Evolutionary conservation across 176 grass and related monocot species (phyloP), one percentile per base, ranked within the genome.

Genomic region (Juncus effusus): DNA sequence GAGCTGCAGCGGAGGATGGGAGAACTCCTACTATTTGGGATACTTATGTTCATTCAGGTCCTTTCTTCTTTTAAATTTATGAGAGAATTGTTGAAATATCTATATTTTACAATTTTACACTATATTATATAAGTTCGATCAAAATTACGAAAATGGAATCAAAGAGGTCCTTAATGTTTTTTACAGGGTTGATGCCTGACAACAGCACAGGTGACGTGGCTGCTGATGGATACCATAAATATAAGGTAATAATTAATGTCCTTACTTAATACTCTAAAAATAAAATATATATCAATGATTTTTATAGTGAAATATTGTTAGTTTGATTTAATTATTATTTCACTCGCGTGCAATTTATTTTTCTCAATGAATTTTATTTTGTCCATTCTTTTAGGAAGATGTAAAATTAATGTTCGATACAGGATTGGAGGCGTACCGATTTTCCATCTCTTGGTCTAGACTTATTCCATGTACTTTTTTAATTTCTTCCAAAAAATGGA

Each of bases 361-460:
- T 28, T 28, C 19, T 28, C 19, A 28, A 28, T 28, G 19, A 28
- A 28, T 28, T 28, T 28, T 28, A 28, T 28, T 28, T 28, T 28
- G 19, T 28, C 19, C 9, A 47, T 47, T 74, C 54, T 75, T 67
- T 77, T 66, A 92, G 88, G 81, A 87, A 58, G 88, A 87, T 79
- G 62, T 87, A 51, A 84, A 84, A 65, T 61, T 92, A 16, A 84
- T 84, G 65, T 38, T 61, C 56, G 81, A 87, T 35, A 74, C 59
- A 14, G 80, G 80, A 16, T 38, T 92, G 4, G 88, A 92, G 58
- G 81, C 88, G 38, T 92, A 92, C 38, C 81, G 78, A 58, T 84
- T 92, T 59, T 92, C 88, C 61, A 92, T 92, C 42, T 81, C 88
- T 13, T 92, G 88, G 88, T 45, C 88, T 51, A 87, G 84, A 74